Conservation (phyloP, 192 early-diverging fungal species). For the Thoreauomyces humboldtii region DNA sequence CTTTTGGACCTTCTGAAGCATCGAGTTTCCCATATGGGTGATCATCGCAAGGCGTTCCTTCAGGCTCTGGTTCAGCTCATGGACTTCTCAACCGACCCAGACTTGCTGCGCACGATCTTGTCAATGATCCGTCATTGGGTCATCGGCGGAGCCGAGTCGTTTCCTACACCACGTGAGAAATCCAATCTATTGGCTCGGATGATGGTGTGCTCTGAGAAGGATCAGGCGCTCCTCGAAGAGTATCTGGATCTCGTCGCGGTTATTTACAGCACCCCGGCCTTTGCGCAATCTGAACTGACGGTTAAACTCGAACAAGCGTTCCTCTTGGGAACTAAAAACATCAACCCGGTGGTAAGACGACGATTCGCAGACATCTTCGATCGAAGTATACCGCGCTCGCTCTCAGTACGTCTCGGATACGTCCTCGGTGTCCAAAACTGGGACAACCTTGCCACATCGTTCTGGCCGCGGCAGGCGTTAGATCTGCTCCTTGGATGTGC, state of each 20-base stretch:
- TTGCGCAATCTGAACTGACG: constrained; percentile 87
- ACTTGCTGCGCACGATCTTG: constrained; percentile 72
- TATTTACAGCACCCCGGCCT: constrained; percentile 80
- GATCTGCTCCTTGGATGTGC: constrained; percentile 76
- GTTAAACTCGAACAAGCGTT: constrained; percentile 93
- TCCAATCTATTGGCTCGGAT: constrained; percentile 88
- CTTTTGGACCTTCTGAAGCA: constrained; percentile 39
- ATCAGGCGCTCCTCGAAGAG: constrained; percentile 70
- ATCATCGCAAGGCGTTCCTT: constrained; percentile 84
- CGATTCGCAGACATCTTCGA: constrained; percentile 72
- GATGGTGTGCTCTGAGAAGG: constrained; percentile 75
- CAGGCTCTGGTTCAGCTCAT: constrained; percentile 78
- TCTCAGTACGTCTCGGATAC: constrained; percentile 82
- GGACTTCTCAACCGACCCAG: constrained; percentile 75
- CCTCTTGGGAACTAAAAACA: constrained; percentile 80
- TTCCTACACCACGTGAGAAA: constrained; percentile 97
- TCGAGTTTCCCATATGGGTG: constrained; percentile 55
- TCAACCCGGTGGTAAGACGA: constrained; percentile 75
- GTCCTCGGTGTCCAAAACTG: constrained; percentile 91
- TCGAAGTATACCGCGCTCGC: constrained; percentile 48
- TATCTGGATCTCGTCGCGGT: constrained; percentile 88
- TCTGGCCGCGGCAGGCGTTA: constrained; percentile 92
- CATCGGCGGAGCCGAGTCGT: constrained; percentile 71
- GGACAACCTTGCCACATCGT: constrained; percentile 80
- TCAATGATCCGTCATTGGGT: constrained; percentile 89